Evolutionary conservation across 1,284 basidiomycete genomes (phyloP), one percentile per base, ranked within the genome.

Genomic region (Austroboletus novae-zelandiae): DNA sequence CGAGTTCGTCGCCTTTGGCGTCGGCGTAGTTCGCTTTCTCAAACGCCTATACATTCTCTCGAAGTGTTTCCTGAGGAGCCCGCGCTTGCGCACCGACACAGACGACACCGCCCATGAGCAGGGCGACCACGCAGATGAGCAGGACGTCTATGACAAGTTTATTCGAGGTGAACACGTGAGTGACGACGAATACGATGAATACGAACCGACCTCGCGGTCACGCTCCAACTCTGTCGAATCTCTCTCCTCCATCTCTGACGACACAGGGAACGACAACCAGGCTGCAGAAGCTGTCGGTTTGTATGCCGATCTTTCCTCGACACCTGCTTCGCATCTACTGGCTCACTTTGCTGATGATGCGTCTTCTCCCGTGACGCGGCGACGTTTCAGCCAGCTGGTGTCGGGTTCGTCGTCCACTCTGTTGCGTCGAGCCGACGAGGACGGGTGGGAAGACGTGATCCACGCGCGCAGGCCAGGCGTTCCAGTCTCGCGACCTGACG

Each of bases 131-230:
- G 56, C 57, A 15, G 56, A 58, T 40, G 59, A 62, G 4, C 64
- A 62, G 18, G 70, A 73, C 17, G 54, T 73, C 3, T 88, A 88
- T 61, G 64, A 68, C 41, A 73, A 77, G 36, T 89, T 89, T 60
- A 67, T 87, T 57, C 71, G 77, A 15, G 86, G 84, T 14, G 84
- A 87, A 53, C 69, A 73, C 29, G 72, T 88, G 9, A 67, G 57
- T 43, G 81, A 77, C 51, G 86, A 87, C 51, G 84, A 86, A 43
- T 83, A 82, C 9, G 75, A 75, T 23, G 77, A 77, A 40, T 73
- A 70, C 51, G 64, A 65, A 37, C 71, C 60, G 9, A 42, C 34
- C 32, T 47, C 50, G 29, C 56, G 50, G 9, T 59, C 57, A 10
- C 62, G 56, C 18, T 64, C 62, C 7, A 53, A 40, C 40, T 69